Evolutionary conservation across 2,329 filamentous ascomycete species (phyloP).

Genomic region (Sporothrix luriei): DNA sequence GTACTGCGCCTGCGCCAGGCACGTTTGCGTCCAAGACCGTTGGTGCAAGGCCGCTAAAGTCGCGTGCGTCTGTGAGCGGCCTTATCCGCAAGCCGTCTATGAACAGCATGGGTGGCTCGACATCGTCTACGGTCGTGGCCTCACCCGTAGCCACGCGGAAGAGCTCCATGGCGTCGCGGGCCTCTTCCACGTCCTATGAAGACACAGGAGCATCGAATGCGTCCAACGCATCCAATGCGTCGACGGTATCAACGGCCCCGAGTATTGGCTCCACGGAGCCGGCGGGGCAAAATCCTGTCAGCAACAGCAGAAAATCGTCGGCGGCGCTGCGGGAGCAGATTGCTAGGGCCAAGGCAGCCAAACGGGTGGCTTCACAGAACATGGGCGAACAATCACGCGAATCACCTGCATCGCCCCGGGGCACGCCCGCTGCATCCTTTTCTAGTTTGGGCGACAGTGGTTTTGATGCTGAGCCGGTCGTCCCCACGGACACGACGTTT

Average conservation of each 20-base stretch:
- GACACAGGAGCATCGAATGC: slow-evolving; percentile 44
- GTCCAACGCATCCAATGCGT: slow-evolving; percentile 45
- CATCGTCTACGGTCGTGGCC: slow-evolving; percentile 28
- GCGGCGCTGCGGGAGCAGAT: slow-evolving; percentile 84
- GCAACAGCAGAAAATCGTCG: slow-evolving; percentile 66
- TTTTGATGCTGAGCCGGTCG: slow-evolving; percentile 44
- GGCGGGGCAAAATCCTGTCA: slow-evolving; percentile 29
- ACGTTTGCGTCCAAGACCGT: slow-evolving; percentile 54
- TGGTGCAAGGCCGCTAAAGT: slow-evolving; percentile 51
- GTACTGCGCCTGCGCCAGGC: slow-evolving; percentile 35
- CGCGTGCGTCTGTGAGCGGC: slow-evolving; percentile 57
- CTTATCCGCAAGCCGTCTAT: slow-evolving; percentile 60
- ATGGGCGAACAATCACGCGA: slow-evolving; percentile 28
- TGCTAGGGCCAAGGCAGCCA: slow-evolving; percentile 85
- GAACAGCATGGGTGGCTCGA: slow-evolving; percentile 44
- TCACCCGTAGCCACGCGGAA: slow-evolving; percentile 45
- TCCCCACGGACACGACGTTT: slow-evolving; percentile 55
- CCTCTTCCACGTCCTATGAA: slow-evolving; percentile 47
- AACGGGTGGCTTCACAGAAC: slow-evolving; percentile 53
- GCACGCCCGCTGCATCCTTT: slow-evolving; percentile 35
- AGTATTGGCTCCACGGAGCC: slow-evolving; percentile 45
- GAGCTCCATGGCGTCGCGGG: slow-evolving; percentile 46
- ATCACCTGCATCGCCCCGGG: slow-evolving; percentile 38
- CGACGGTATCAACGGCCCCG: slow-evolving; percentile 45
- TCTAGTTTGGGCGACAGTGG: background rate